Percentiles rank a stretch among this genome's conserved stretches.
Evolutionary conservation across 140 eudicot genomes (phyloP).

Genomic region (Bidens hawaiensis): DNA sequence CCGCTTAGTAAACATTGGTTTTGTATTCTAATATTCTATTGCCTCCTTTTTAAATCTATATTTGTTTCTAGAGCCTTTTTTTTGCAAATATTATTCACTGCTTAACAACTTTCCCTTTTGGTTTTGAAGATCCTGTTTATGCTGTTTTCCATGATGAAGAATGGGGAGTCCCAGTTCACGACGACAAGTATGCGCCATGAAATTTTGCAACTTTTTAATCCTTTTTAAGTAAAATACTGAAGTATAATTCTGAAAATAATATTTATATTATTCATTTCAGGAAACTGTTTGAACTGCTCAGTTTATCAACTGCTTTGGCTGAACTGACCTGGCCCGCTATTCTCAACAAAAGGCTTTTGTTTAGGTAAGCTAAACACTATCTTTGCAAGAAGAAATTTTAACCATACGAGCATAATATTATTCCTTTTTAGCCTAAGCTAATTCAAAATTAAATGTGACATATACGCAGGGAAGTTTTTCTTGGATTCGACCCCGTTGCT

Average conservation of each 20-base stretch:
- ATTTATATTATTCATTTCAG: conserved; percentile 36
- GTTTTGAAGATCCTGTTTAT: conserved; percentile 50
- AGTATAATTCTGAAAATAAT: conserved; percentile 3
- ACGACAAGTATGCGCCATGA: conserved; percentile 54
- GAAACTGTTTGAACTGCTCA: conserved; percentile 80
- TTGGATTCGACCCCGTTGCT: conserved; percentile 65
- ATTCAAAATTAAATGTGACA: conserved; percentile 7
- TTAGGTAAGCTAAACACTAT: conserved; percentile 50
- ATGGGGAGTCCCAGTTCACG: conserved; percentile 45
- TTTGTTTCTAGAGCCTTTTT: conserved; percentile 5
- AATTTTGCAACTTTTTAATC: not conserved
- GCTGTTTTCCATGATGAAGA: conserved; percentile 58
- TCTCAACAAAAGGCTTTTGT: conserved; percentile 63
- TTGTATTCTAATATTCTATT: conserved; percentile 3
- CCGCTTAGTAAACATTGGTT: conserved; percentile 4
- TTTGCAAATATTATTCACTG: not conserved
- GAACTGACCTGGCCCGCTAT: conserved; percentile 91
- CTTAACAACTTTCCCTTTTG: conserved; percentile 16
- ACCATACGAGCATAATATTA: not conserved
- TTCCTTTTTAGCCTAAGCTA: not conserved
- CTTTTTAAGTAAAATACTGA: not conserved
- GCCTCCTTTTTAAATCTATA: not conserved
- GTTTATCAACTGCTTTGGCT: conserved; percentile 85
- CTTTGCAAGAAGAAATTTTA: not conserved
- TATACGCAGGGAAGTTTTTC: conserved; percentile 73